Evolutionary conservation across 495 filamentous ascomycete species (phyloP).

Genomic region (Aspergillus ostianus): DNA sequence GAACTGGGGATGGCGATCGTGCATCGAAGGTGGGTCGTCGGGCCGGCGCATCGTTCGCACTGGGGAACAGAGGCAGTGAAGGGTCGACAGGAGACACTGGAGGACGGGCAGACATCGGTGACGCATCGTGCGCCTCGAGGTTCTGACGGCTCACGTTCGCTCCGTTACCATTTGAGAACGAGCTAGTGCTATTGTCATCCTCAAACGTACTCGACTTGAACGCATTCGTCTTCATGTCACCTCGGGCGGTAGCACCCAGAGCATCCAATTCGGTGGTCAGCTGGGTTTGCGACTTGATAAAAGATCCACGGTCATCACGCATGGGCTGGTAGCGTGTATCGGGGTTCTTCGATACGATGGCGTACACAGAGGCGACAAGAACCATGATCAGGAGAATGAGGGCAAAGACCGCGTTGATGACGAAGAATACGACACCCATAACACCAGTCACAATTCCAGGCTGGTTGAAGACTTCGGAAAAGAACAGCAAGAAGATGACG

Average conservation of each 20-base stretch:
- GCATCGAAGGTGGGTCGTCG: constrained; percentile 37
- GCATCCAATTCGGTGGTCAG: constrained; percentile 90
- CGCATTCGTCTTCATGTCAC: constrained; percentile 68
- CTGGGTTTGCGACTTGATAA: constrained; percentile 96
- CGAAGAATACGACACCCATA: constrained; percentile 91
- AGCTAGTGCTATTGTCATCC: constrained; percentile 74
- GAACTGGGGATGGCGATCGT: constrained; percentile 37
- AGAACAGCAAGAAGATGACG: constrained; percentile 79
- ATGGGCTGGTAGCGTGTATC: constrained; percentile 96
- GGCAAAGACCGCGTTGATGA: constrained; percentile 85
- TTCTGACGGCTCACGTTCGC: constrained; percentile 31
- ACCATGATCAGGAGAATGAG: constrained; percentile 85
- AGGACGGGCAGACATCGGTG: constrained; percentile 16
- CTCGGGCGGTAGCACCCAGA: constrained; percentile 86
- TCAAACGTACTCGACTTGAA: constrained; percentile 71
- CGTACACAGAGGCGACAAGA: constrained; percentile 76
- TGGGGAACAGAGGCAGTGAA: constrained; percentile 61
- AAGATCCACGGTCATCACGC: constrained; percentile 93
- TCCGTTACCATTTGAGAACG: constrained; percentile 52
- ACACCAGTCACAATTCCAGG: constrained; percentile 88
- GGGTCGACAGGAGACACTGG: constrained; percentile 61
- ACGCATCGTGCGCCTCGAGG: constrained; percentile 24
- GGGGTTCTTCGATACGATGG: constrained; percentile 90
- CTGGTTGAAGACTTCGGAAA: constrained; percentile 80
- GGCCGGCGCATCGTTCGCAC: constrained; percentile 34